Conservation (phyloP, 805 yeast species). For the Blastobotrys robertii region DNA sequence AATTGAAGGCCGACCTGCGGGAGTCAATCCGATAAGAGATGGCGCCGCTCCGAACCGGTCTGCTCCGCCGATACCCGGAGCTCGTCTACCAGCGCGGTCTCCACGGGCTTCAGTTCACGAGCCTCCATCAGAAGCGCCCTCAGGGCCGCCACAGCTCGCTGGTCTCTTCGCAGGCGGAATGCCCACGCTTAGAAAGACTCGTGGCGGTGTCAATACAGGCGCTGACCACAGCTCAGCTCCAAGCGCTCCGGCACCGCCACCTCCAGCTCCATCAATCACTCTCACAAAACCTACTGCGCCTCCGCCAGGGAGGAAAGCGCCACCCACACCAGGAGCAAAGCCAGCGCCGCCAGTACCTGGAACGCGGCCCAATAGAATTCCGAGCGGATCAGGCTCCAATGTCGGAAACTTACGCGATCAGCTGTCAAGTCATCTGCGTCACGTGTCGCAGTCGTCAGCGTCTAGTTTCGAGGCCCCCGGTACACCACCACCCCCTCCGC, state of each 20-base stretch:
- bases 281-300: slow-evolving; percentile 17
- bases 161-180: slow-evolving; percentile 71
- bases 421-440: too few species aligned
- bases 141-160: slow-evolving; percentile 36
- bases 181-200: slow-evolving; percentile 53
- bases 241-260: slow-evolving; percentile 18
- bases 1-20: slow-evolving; percentile 32
- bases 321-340: slow-evolving; percentile 11
- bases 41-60: slow-evolving; percentile 11
- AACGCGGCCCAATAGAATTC: slow-evolving; percentile 1
- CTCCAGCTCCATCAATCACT: slow-evolving; percentile 18
- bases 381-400: slow-evolving; percentile 4
- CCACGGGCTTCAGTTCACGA: slow-evolving; percentile 26
- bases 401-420: too few species aligned
- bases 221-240: slow-evolving; percentile 12
- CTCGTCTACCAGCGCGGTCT: slow-evolving; percentile 22
- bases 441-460: too few species aligned
- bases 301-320: slow-evolving; percentile 3
- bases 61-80: slow-evolving; percentile 16
- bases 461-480: slow-evolving; percentile 10
- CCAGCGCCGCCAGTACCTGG: slow-evolving; percentile 13
- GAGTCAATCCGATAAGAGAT: slow-evolving; percentile 10
- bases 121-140: slow-evolving; percentile 23
- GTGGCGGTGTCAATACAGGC: slow-evolving; percentile 22
- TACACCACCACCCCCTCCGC: slow-evolving; percentile 14